Percentiles rank a stretch among this genome's conserved stretches.
phyloP scores from a whole-genome alignment of 202 grass and related monocot species.

The Thinopyrum obtusiflorum region DNA sequence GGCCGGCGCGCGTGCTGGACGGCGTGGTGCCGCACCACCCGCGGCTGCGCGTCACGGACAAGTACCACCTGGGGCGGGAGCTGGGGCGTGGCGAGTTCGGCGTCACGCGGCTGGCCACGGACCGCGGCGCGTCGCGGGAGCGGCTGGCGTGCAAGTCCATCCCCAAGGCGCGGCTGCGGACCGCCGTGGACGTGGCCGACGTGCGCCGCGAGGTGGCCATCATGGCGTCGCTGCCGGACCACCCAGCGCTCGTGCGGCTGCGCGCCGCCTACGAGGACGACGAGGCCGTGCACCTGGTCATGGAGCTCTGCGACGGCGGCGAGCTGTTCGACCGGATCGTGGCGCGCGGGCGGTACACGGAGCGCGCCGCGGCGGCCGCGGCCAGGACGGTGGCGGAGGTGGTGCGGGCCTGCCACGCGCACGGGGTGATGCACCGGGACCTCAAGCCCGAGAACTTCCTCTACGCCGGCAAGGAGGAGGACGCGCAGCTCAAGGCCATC shows the following conservation, averaged over 20 bases:
- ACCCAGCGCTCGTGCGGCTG: conserved; percentile 71
- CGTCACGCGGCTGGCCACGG: conserved; percentile 59
- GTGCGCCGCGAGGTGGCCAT: conserved; percentile 74
- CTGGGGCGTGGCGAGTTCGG: conserved; percentile 75
- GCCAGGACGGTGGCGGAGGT: conserved; percentile 66
- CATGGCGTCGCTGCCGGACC: conserved; percentile 68
- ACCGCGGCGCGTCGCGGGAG: conserved; percentile 46
- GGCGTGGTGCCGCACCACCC: conserved; percentile 62
- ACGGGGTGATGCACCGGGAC: conserved; percentile 78
- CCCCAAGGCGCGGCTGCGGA: conserved; percentile 61
- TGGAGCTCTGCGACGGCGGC: conserved; percentile 95
- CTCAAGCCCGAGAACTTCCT: conserved; percentile 83
- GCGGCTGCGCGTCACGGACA: conserved; percentile 61
- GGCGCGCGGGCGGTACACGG: conserved; percentile 73
- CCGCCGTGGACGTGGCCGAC: conserved; percentile 69
- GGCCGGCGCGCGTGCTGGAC: conserved; percentile 44
- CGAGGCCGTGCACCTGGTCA: conserved; percentile 86
- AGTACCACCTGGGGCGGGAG: conserved; percentile 59
- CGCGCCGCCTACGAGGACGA: conserved; percentile 71
- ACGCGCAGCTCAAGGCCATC: conserved; percentile 75
- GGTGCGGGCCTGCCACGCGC: conserved; percentile 51
- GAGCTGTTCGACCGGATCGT: conserved; percentile 96
- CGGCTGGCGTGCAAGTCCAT: conserved; percentile 82
- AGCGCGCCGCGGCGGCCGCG: conserved; percentile 62
- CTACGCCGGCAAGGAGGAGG: conserved; percentile 51